These are phyloP conservation scores for Xylaria nigripes DNA, from an alignment of 495 filamentous ascomycete species.

Conservation along the genomic window DNA sequence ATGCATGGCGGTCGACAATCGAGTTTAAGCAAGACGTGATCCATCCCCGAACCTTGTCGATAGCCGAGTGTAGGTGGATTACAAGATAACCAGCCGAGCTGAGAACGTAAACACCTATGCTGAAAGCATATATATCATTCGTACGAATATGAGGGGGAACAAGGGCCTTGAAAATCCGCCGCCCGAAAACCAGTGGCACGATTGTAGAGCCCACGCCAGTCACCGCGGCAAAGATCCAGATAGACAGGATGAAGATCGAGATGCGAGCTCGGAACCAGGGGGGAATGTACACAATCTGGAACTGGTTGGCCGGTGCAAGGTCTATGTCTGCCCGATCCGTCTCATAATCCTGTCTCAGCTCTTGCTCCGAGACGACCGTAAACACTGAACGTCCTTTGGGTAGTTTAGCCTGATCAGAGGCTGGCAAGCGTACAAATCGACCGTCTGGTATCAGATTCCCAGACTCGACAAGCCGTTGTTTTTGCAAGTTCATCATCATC, in stretches of 20 bases:
- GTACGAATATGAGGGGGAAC: constrained; percentile 60
- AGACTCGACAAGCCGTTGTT: constrained; percentile 35
- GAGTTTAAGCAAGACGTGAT: constrained; percentile 16
- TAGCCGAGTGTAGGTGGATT: constrained; percentile 43
- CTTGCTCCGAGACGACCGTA: constrained; percentile 66
- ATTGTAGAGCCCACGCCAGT: constrained; percentile 86
- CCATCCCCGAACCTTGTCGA: constrained; percentile 29
- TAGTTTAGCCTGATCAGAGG: constrained; percentile 87
- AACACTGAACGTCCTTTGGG: constrained; percentile 78
- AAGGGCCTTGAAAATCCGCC: constrained; percentile 58
- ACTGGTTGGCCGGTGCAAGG: constrained; percentile 62
- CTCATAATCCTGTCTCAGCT: constrained; percentile 53
- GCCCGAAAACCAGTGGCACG: constrained; percentile 74
- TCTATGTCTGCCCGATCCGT: constrained; percentile 46
- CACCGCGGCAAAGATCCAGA: constrained; percentile 91
- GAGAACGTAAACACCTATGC: constrained; percentile 72
- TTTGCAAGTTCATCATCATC: constrained; percentile 15
- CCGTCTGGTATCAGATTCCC: constrained; percentile 53
- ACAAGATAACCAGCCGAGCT: constrained; percentile 54
- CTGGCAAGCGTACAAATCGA: constrained; percentile 81
- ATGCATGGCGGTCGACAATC: constrained; percentile 28
- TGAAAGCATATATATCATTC: constrained; percentile 96
- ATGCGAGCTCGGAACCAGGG: constrained; percentile 75
- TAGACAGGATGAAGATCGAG: constrained; percentile 73
- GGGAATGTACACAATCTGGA: constrained; percentile 81